phyloP scores from a whole-genome alignment of 2,329 filamentous ascomycete genomes.

The Fusarium lateritium region DNA sequence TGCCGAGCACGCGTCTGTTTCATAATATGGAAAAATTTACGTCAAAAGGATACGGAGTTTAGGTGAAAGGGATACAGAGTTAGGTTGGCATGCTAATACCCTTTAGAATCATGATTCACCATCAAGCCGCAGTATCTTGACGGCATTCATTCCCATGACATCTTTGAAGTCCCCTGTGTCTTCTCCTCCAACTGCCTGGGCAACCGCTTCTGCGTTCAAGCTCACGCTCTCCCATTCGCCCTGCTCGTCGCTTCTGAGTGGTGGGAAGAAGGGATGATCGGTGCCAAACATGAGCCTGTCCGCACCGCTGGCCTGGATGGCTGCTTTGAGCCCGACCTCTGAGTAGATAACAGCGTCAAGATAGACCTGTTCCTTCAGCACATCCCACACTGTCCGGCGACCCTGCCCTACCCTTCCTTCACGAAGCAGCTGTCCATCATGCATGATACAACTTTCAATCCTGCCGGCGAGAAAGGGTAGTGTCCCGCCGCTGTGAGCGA shows the following conservation, averaged over 20 bases:
- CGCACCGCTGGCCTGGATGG: conserved; percentile 75
- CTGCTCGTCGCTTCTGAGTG: conserved; percentile 72
- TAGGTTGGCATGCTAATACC: conserved; percentile 36
- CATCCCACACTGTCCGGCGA: conserved; percentile 69
- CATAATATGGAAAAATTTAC: conserved; percentile 16
- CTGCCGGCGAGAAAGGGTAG: conserved; percentile 90
- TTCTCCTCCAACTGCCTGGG: conserved; percentile 62
- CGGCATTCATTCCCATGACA: conserved; percentile 73
- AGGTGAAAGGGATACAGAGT: conserved; percentile 23
- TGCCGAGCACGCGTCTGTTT: conserved; percentile 48
- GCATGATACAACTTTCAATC: conserved; percentile 88
- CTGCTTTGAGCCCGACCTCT: conserved; percentile 79
- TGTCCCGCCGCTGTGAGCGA: conserved; percentile 91
- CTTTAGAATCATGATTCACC: conserved; percentile 43
- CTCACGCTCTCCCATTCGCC: conserved; percentile 79
- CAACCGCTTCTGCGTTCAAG: conserved; percentile 67
- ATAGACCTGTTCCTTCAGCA: conserved; percentile 81
- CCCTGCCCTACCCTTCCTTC: conserved; percentile 68
- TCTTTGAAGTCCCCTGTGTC: conserved; percentile 63
- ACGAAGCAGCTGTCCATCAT: conserved; percentile 81
- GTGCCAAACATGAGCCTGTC: conserved; percentile 86
- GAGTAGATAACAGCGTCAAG: conserved; percentile 91
- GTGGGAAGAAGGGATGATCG: conserved; percentile 90
- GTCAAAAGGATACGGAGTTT: conserved; percentile 20
- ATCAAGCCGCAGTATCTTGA: conserved; percentile 62